Evolutionary conservation across 495 filamentous ascomycete species (phyloP).

Genomic region (Hypoxylon perforatum): DNA sequence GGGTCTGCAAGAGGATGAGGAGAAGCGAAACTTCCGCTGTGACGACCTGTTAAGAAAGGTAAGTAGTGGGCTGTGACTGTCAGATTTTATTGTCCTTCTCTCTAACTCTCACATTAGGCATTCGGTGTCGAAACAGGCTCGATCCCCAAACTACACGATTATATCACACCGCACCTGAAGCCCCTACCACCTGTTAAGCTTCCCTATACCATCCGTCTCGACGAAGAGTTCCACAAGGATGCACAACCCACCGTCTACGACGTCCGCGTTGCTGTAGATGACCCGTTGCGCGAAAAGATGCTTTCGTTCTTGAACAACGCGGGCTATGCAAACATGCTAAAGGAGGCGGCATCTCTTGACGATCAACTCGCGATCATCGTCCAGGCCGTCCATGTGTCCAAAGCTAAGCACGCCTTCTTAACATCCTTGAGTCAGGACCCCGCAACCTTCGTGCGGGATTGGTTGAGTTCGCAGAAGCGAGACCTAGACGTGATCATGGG

Average conservation of each 20-base stretch:
- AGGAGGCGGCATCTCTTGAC: slow-evolving; percentile 76
- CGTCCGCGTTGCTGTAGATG: slow-evolving; percentile 83
- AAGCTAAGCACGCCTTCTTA: slow-evolving; percentile 88
- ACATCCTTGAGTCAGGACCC: slow-evolving; percentile 81
- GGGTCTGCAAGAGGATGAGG: slow-evolving; percentile 90
- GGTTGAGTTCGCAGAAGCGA: slow-evolving; percentile 87
- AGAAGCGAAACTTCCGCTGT: slow-evolving; percentile 89
- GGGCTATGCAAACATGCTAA: slow-evolving; percentile 69
- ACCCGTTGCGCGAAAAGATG: slow-evolving; percentile 79
- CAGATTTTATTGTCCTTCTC: slow-evolving; percentile 4
- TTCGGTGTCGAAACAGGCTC: slow-evolving; percentile 81
- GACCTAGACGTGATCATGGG: slow-evolving; percentile 92
- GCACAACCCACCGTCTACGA: slow-evolving; percentile 84
- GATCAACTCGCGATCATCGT: slow-evolving; percentile 84
- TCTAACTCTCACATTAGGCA: slow-evolving; percentile 64
- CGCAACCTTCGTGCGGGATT: slow-evolving; percentile 79
- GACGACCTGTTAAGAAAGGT: slow-evolving; percentile 83
- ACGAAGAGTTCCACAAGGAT: slow-evolving; percentile 79
- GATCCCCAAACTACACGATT: slow-evolving; percentile 88
- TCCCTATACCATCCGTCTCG: slow-evolving; percentile 92
- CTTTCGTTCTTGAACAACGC: slow-evolving; percentile 67
- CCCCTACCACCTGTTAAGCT: slow-evolving; percentile 86
- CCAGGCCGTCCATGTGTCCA: slow-evolving; percentile 79
- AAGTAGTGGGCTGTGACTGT: slow-evolving; percentile 46
- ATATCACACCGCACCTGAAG: slow-evolving; percentile 77